Base-by-base conservation (phyloP, 768 basidiomycete genomes). In the Mycena alexandri region DNA sequence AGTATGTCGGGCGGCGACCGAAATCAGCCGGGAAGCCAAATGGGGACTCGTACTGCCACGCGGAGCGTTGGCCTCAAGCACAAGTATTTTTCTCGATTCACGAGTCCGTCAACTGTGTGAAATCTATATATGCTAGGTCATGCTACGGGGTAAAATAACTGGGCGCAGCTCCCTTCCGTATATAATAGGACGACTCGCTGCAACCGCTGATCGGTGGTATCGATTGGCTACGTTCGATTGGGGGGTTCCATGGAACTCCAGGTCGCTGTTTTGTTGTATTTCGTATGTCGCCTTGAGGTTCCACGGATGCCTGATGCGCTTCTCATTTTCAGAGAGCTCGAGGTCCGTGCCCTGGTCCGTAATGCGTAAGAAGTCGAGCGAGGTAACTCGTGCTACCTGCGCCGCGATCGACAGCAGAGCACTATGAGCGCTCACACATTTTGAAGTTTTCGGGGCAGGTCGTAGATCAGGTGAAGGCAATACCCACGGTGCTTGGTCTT, bases 271-370 rank as follows among this genome's bases (percentile, higher is more conserved):
- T 36, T 21, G 12, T 7, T 34, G 38, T 11, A 61, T 50, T 51
- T 19, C 48, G 29, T 61, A 61, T 21, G 50, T 42, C 38, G 43
- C 38, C 24, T 61, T 4, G 12, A 61, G 48, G 5, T 3, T 19
- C 60, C 60, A 61, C 16, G 21, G 44, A 21, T 38, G 34, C 19
- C 25, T 25, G 6, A 3, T 12, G 36, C 21, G 38, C 38, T 29
- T 29, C 29, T 6, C 29, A 29, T 29, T 29, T 29, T 29, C 29
- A 14, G 38, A 51, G 17, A 16, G 8, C 10, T 38, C 14, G 16
- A 11, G 12, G 9, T 61, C 60, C 3, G 11, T 52, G 13, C 50
- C 60, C 24, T 61, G 38, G 50, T 61, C 60, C 38, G 60, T 53
- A 12, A 61, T 42, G 8, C 43, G 60, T n/a, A 52, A 14, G 3